A percentile compares a stretch with the other conserved stretches of the same genome.
Evolutionary conservation across 139 green algal genomes (phyloP).

Genomic region (Dunaliella primolecta): DNA sequence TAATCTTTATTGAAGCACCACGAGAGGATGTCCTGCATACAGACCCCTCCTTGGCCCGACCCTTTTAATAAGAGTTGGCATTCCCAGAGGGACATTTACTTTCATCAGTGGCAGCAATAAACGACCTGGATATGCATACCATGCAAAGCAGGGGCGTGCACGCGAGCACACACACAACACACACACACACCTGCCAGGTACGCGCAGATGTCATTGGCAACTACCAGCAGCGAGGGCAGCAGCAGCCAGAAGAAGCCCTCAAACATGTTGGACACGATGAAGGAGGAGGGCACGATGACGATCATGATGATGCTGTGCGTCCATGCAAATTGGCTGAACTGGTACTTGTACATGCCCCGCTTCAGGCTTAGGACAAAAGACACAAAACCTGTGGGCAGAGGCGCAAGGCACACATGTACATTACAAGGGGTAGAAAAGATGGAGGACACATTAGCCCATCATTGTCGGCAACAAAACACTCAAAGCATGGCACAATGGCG

Average conservation of each 20-base stretch:
- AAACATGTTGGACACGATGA: constrained; percentile 64
- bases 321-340: constrained; percentile 98
- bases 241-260: constrained; percentile 95
- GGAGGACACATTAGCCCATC: no score
- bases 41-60: no score
- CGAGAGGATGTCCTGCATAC: no score
- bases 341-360: constrained; percentile 85
- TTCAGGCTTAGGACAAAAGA: constrained; percentile 91
- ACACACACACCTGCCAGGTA: constrained; percentile 79
- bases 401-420: no score
- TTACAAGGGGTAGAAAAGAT: no score
- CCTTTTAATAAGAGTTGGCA: no score
- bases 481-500: no score
- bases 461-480: no score
- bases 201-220: constrained; percentile 95
- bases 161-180: background rate
- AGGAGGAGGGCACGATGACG: constrained; percentile 83
- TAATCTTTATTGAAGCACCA: no score
- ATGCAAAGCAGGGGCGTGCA: background rate
- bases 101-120: no score
- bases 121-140: no score
- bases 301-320: constrained; percentile 97
- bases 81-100: no score
- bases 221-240: constrained; percentile 89
- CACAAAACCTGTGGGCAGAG: constrained; percentile 66